These are phyloP conservation scores for Xylaria sp. DNA, from an alignment of 2,329 filamentous ascomycete species.

Conservation along the genomic window DNA sequence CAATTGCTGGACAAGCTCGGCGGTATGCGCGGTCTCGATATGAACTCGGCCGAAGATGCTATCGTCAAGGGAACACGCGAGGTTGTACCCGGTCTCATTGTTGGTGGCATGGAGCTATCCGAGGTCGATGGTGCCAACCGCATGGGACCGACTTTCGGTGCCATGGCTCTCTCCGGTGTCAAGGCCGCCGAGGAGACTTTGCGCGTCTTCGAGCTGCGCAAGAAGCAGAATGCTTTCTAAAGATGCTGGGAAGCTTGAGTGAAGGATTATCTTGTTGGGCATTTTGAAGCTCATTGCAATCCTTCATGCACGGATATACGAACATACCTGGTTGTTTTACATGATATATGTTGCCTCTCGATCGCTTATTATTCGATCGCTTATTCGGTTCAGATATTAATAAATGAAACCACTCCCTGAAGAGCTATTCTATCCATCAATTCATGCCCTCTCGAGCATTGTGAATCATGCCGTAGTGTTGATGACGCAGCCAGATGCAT, in stretches of 20 bases:
- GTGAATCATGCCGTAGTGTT: no score
- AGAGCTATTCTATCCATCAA: no score
- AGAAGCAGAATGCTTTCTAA: slow-evolving; percentile 63
- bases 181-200: slow-evolving; percentile 88
- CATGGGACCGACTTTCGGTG: slow-evolving; percentile 63
- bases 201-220: slow-evolving; percentile 68
- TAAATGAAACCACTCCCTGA: no score
- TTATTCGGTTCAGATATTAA: no score
- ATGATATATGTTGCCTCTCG: no score
- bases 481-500: no score
- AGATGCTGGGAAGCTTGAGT: slow-evolving; percentile 25
- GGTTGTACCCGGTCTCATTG: slow-evolving; percentile 79
- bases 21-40: slow-evolving; percentile 89
- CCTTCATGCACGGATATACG: no score
- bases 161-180: slow-evolving; percentile 81
- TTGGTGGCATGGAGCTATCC: slow-evolving; percentile 91
- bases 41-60: slow-evolving; percentile 85
- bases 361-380: no score
- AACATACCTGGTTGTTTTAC: no score
- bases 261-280: not conserved
- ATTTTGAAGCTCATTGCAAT: no score
- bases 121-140: slow-evolving; percentile 88
- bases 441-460: no score
- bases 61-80: slow-evolving; percentile 91
- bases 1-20: slow-evolving; percentile 74